Evolutionary conservation across 2,329 filamentous ascomycete genomes (phyloP), one percentile per base, ranked within the genome.

Genomic region (Akanthomyces muscarius): DNA sequence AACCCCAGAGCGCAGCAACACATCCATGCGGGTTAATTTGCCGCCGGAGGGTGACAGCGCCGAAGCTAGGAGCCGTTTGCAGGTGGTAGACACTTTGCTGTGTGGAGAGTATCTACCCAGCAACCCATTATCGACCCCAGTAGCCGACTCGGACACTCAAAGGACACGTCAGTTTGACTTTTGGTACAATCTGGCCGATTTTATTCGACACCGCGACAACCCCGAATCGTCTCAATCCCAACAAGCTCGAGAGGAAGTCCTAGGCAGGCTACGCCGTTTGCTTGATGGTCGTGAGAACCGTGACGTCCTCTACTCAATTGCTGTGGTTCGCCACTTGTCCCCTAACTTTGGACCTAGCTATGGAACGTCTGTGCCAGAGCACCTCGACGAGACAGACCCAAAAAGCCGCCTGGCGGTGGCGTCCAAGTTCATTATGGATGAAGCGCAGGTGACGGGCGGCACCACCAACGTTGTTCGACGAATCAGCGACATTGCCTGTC

Each of bases 261-360:
- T 97, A 36, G 75, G 75, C 5, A 82, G 82, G 58, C 85, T 92
- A 74, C 87, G 91, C 38, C 83, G 83, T 62, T 81, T 94, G 25
- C 81, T 97, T 14, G 89, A 92, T 68, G 89, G 89, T 54, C 85
- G 89, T 28, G 93, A 97, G 76, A 95, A 94, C 70, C 87, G 93
- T 60, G 92, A 97, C 72, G 89, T 97, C 21, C 85, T 97, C 63
- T 97, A 97, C 76, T 95, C 91, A 0, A 89, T 97, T 67, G 91
- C 90, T 10, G 86, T 96, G 62, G 87, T 90, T 18, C 87, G 92
- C 30, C 86, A 93, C 66, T 81, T 92, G 56, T 87, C 89, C 52
- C 86, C 87, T 38, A 84, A 86, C 52, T 86, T 83, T 70, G 83
- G 83, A 16, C 78, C 86, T 13, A 83, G 82, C 66, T 84, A 84